phyloP scores from a whole-genome alignment of 140 eudicot genomes.

The Stevia rebaudiana region DNA sequence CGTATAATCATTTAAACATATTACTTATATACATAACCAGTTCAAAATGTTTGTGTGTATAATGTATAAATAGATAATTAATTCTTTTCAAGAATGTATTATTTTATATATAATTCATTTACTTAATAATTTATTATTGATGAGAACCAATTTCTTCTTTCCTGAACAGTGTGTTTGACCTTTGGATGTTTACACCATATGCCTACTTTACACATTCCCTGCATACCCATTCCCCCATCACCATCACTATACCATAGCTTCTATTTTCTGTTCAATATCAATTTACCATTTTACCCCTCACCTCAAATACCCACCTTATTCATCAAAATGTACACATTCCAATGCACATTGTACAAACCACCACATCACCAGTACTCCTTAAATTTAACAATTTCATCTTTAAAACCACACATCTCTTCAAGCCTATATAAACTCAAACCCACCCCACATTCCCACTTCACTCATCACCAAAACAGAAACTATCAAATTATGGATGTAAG shows the following conservation, averaged over 20 bases:
- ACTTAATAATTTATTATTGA: background rate
- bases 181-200: slow-evolving; percentile 21
- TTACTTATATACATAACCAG: too few species aligned
- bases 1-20: too few species aligned
- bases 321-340: slow-evolving; percentile 10
- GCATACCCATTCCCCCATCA: slow-evolving; percentile 6
- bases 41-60: too few species aligned
- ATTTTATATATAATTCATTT: background rate
- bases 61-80: too few species aligned
- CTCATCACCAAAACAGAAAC: background rate
- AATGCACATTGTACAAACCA: slow-evolving; percentile 14
- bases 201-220: slow-evolving; percentile 27
- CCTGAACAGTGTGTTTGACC: slow-evolving; percentile 25
- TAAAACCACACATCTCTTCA: background rate
- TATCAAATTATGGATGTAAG: slow-evolving; percentile 33
- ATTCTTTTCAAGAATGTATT: too few species aligned
- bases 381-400: slow-evolving; percentile 12
- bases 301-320: background rate
- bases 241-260: slow-evolving; percentile 20
- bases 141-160: background rate
- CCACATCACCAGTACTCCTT: background rate
- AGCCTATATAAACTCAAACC: slow-evolving; percentile 12
- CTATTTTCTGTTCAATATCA: background rate
- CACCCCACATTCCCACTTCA: slow-evolving; percentile 14
- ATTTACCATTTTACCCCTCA: slow-evolving; percentile 24